A percentile compares a stretch with the other conserved stretches of the same genome.
Evolutionary conservation across 1,284 basidiomycete genomes (phyloP).

Genomic region (Blastosporella zonata): DNA sequence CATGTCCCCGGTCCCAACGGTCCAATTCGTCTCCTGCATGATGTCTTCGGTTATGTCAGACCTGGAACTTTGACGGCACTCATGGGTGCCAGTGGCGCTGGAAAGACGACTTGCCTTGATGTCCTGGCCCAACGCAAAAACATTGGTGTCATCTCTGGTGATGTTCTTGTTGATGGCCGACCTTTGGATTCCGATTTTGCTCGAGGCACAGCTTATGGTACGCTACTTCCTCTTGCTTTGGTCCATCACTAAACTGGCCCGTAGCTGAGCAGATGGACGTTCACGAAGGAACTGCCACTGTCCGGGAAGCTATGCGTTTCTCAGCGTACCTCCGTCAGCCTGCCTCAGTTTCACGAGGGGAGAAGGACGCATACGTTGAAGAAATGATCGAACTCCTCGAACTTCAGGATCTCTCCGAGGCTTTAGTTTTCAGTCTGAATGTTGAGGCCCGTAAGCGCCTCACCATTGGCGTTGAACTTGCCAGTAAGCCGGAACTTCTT

Average conservation of each 20-base stretch:
- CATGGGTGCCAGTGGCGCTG: constrained; percentile 81
- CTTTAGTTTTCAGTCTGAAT: constrained; percentile 57
- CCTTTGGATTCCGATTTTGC: constrained; percentile 77
- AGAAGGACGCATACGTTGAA: constrained; percentile 83
- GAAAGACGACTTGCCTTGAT: constrained; percentile 83
- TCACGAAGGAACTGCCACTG: constrained; percentile 83
- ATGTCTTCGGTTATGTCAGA: constrained; percentile 87
- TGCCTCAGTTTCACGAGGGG: constrained; percentile 61
- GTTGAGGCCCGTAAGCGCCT: constrained; percentile 85
- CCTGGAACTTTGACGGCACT: constrained; percentile 81
- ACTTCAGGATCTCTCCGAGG: constrained; percentile 62
- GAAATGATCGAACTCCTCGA: constrained; percentile 73
- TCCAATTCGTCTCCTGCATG: constrained; percentile 69
- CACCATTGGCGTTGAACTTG: constrained; percentile 88
- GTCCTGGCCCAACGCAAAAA: constrained; percentile 88
- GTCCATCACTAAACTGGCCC: constrained; percentile 27
- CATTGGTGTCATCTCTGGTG: constrained; percentile 80
- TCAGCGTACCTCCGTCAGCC: constrained; percentile 90
- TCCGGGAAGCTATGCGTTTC: constrained; percentile 89
- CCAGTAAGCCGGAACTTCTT: constrained; percentile 79
- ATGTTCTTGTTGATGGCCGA: constrained; percentile 78
- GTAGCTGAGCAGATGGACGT: constrained; percentile 86
- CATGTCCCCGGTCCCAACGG: constrained; percentile 74
- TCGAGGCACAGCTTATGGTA: constrained; percentile 74
- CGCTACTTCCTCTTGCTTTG: constrained; percentile 27